These are phyloP conservation scores for Diplocarpon rosae DNA, from an alignment of 2,329 filamentous ascomycete species.

Conservation along the genomic window DNA sequence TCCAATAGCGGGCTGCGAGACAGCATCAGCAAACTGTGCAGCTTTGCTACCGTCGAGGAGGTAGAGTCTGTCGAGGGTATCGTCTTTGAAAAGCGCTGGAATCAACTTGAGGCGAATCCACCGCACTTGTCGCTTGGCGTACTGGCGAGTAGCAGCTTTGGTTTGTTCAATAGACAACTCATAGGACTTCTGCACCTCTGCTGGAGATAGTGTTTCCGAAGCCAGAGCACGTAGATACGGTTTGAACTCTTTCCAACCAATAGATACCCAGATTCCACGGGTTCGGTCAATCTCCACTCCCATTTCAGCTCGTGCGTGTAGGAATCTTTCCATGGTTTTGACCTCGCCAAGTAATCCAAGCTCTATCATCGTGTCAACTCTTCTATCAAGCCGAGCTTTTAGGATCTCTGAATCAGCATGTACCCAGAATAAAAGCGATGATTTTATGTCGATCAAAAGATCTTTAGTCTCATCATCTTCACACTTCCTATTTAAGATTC, in stretches of 20 bases:
- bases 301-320: slow-evolving; percentile 32
- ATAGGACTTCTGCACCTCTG: slow-evolving; percentile 44
- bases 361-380: slow-evolving; percentile 77
- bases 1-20: slow-evolving; percentile 51
- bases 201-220: slow-evolving; percentile 19
- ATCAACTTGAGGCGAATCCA: slow-evolving; percentile 84
- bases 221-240: slow-evolving; percentile 48
- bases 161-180: slow-evolving; percentile 57
- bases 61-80: slow-evolving; percentile 51
- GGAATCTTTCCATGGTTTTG: slow-evolving; percentile 37
- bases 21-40: slow-evolving; percentile 46
- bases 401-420: slow-evolving; percentile 62
- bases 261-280: slow-evolving; percentile 90
- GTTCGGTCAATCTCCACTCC: slow-evolving; percentile 56
- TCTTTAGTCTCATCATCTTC: not conserved
- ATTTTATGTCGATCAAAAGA: slow-evolving; percentile 17
- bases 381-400: slow-evolving; percentile 57
- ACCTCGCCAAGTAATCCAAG: slow-evolving; percentile 55
- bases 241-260: slow-evolving; percentile 88
- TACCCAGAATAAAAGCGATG: slow-evolving; percentile 65
- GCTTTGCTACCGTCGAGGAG: slow-evolving; percentile 71
- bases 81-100: slow-evolving; percentile 47
- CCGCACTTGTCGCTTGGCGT: slow-evolving; percentile 70
- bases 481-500: slow-evolving; percentile 25
- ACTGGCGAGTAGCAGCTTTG: slow-evolving; percentile 75